Conservation (phyloP, 2,329 filamentous ascomycete species). For the Penicillium digitatum region DNA sequence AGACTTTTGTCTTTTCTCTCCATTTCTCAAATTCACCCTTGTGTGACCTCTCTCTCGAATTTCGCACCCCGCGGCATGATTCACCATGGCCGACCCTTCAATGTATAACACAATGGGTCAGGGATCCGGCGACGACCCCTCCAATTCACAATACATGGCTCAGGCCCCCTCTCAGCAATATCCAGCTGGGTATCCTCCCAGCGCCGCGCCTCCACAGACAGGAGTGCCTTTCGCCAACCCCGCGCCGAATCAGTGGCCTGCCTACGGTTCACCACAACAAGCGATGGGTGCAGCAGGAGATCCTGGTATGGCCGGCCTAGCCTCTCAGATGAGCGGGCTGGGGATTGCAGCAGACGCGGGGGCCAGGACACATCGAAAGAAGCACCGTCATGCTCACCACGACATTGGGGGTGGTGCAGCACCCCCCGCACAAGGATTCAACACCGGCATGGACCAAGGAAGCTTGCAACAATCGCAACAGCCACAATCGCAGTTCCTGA, state of each 20-base stretch:
- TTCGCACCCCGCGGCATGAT: slow-evolving; percentile 26
- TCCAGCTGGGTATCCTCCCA: slow-evolving; percentile 33
- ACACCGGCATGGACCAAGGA: slow-evolving; percentile 62
- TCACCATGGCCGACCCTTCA: slow-evolving; percentile 42
- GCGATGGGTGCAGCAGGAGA: slow-evolving; percentile 25
- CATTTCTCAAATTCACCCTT: slow-evolving; percentile 2
- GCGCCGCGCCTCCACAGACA: slow-evolving; percentile 39
- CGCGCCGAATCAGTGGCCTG: slow-evolving; percentile 32
- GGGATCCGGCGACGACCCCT: slow-evolving; percentile 49
- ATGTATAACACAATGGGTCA: slow-evolving; percentile 42
- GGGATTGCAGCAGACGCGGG: slow-evolving; percentile 55
- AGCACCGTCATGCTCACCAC: slow-evolving; percentile 91
- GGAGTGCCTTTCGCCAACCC: slow-evolving; percentile 35
- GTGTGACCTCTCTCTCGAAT: not conserved
- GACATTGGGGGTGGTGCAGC: slow-evolving; percentile 59
- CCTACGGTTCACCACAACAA: slow-evolving; percentile 30
- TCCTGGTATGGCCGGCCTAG: slow-evolving; percentile 40
- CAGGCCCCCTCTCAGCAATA: slow-evolving; percentile 53
- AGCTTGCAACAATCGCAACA: slow-evolving; percentile 49
- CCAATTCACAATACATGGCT: slow-evolving; percentile 48
- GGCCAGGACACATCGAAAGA: slow-evolving; percentile 66
- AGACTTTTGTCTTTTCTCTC: slow-evolving; percentile 6
- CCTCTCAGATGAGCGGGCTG: slow-evolving; percentile 73
- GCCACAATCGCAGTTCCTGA: slow-evolving; percentile 57
- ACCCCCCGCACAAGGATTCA: slow-evolving; percentile 64